Evolutionary conservation across 2,329 filamentous ascomycete genomes (phyloP).

Genomic region (Aspergillus proliferans): DNA sequence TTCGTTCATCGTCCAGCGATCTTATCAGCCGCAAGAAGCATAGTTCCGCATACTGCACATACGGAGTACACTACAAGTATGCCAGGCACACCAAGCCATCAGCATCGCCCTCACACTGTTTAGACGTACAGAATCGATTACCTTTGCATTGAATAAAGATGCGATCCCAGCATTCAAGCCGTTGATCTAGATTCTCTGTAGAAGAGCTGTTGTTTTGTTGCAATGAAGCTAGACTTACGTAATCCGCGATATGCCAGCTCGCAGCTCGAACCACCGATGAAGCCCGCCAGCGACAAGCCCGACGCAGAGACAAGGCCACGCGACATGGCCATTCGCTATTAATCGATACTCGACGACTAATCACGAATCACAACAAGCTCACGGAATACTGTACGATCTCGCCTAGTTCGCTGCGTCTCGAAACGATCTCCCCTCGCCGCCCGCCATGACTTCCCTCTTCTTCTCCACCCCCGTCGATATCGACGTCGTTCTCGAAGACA

Average conservation of each 20-base stretch:
- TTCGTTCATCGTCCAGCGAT: no score
- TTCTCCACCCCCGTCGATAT: slow-evolving; percentile 98
- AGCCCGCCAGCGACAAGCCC: not conserved
- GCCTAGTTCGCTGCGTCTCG: not conserved
- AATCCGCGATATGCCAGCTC: slow-evolving; percentile 8
- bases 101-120: no score
- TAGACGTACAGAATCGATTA: no score
- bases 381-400: not conserved
- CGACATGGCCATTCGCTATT: slow-evolving; percentile 1
- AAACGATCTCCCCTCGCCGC: not conserved
- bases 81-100: no score
- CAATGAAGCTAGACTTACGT: slow-evolving; percentile 8
- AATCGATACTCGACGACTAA: slow-evolving; percentile 2
- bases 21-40: no score
- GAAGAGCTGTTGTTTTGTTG: no score
- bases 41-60: no score
- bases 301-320: not conserved
- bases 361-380: not conserved
- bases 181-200: no score
- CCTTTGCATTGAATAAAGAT: no score
- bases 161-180: no score
- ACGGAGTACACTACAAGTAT: no score
- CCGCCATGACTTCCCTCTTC: slow-evolving; percentile 89
- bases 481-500: slow-evolving; percentile 93
- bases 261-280: slow-evolving; percentile 7